Conservation (phyloP, 1,284 basidiomycete genomes). For the Mrakiaceae sp. region DNA sequence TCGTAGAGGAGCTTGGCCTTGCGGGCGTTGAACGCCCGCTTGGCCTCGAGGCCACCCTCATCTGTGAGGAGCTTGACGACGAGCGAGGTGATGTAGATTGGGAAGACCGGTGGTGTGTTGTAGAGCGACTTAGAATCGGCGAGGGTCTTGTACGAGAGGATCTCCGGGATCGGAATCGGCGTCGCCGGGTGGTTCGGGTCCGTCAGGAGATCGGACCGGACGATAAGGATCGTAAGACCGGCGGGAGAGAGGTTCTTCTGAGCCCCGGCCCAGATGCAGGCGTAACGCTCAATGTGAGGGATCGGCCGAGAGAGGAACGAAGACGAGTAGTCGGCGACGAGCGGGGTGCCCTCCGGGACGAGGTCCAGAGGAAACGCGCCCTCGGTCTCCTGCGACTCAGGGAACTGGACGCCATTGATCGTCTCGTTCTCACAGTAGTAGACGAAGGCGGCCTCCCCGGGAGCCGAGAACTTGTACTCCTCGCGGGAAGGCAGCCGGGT, state of each 20-base stretch:
- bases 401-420: conserved; percentile 88
- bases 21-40: conserved; percentile 54
- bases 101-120: conserved; percentile 89
- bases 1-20: conserved; percentile 69
- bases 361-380: conserved; percentile 76
- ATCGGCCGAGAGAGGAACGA: conserved; percentile 97
- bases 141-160: conserved; percentile 75
- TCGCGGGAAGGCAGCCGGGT: conserved; percentile 65
- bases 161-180: conserved; percentile 51
- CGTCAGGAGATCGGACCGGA: conserved; percentile 79
- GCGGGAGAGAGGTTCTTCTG: conserved; percentile 98
- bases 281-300: conserved; percentile 72
- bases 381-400: conserved; percentile 43
- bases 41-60: conserved; percentile 59
- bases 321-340: conserved; percentile 92
- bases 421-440: conserved; percentile 99
- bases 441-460: conserved; percentile 62
- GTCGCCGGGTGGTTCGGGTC: conserved; percentile 52
- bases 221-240: conserved; percentile 85
- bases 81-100: conserved; percentile 83
- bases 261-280: conserved; percentile 93
- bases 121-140: conserved; percentile 72
- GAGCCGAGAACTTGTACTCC: conserved; percentile 60
- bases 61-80: conserved; percentile 62
- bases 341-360: conserved; percentile 57